Conservation (phyloP, 495 filamentous ascomycete species). For the Aspergillus asperescens region DNA sequence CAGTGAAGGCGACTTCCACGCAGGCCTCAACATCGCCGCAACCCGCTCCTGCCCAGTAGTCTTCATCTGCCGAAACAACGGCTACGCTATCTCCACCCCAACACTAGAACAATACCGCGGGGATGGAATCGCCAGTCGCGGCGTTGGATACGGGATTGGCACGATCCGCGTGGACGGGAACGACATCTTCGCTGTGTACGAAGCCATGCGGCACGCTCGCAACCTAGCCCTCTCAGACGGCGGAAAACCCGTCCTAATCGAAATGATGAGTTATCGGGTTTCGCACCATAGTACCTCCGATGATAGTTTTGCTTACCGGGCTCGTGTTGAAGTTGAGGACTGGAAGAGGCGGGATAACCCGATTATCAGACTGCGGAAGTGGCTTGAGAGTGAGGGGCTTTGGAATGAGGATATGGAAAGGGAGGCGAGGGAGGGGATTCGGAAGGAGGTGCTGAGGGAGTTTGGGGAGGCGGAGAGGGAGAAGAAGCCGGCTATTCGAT, state of each 20-base stretch:
- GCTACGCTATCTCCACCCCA: constrained; percentile 91
- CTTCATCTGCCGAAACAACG: constrained; percentile 97
- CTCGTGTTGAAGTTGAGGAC: constrained; percentile 90
- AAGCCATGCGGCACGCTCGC: constrained; percentile 74
- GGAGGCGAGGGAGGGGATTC: constrained; percentile 58
- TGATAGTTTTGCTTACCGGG: constrained; percentile 94
- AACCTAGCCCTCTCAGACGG: constrained; percentile 71
- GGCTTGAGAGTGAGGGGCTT: constrained; percentile 70
- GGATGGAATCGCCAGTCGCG: constrained; percentile 91
- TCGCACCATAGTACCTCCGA: constrained; percentile 97
- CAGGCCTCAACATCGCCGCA: constrained; percentile 91
- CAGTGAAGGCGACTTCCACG: constrained; percentile 96
- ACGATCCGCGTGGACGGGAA: constrained; percentile 96
- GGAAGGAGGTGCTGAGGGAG: constrained; percentile 73
- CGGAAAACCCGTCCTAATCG: constrained; percentile 77
- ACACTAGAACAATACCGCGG: constrained; percentile 95
- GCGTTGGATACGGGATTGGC: constrained; percentile 95
- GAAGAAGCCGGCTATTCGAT: constrained; percentile 75
- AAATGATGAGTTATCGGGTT: constrained; percentile 97
- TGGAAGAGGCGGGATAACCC: constrained; percentile 97
- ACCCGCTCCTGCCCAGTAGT: constrained; percentile 86
- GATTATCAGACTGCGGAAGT: constrained; percentile 85
- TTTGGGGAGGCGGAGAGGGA: constrained; percentile 83
- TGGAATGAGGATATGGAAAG: constrained; percentile 85
- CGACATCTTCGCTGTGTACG: constrained; percentile 89